Base-by-base conservation (phyloP, 225 moss, liverwort and hornwort genomes). In the Marchantia paleacea region DNA sequence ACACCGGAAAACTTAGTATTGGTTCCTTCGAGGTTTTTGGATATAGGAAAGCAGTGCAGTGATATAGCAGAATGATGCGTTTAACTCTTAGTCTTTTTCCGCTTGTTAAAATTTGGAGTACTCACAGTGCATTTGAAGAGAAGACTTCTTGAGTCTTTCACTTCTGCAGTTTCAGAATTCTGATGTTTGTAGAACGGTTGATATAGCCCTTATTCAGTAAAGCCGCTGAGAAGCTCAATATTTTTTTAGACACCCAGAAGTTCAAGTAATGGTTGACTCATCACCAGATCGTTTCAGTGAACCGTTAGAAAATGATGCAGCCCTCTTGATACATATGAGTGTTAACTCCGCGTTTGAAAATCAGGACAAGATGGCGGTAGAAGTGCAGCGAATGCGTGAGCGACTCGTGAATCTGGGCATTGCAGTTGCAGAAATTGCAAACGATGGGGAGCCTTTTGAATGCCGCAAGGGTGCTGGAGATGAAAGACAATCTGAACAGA, bases 281-380 rank as follows among this genome's bases (percentile, higher is more conserved):
- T 62, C 9, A 22, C 24, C 62, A 62, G 62, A 4, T 8, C n/a
- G 58, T 62, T 62, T 62, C 8, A 62, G 22, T 62, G 4, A 62
- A 7, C 19, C 22, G 24, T 62, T 20, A 62, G 62, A 62, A 10
- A 6, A 58, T 9, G n/a, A 7, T 25, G 24, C 19, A 25, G n/a
- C 10, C n/a, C 7, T 12, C 0, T 69, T 30, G 69, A 48, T 69
- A 5, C 8, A 30, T 69, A 30, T 28, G 31, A 13, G 47, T 29
- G 15, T 30, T 54, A 10, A 70, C 15, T 52, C 58, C 10, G 31
- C 47, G 8, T 52, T 78, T 63, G 10, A 39, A 78, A 79, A 82
- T 74, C 91, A 92, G 92, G 91, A 91, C 82, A 92, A 91, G 87
- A 92, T 92, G 92, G 92, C 92, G 62, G 79, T 88, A 67, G 92